Conservation (phyloP, 495 filamentous ascomycete genomes). For the Aspergillus indologenus region DNA sequence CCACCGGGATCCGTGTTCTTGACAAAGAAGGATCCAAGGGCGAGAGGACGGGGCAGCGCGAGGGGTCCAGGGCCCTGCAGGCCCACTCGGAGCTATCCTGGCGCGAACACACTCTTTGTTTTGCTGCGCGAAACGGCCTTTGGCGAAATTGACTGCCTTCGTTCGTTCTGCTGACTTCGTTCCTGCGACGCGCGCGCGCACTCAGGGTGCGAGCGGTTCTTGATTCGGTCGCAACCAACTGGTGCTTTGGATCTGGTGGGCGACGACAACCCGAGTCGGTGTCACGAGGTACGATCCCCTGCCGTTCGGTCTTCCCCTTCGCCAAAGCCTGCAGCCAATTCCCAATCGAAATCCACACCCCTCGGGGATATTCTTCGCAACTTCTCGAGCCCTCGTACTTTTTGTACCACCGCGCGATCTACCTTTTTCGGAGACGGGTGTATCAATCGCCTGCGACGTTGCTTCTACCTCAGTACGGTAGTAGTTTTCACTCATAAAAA, state of each 20-base stretch:
- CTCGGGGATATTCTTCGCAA: conserved; percentile 4
- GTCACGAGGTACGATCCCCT: conserved; percentile 7
- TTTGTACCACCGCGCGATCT: conserved; percentile 1
- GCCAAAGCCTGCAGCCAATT: conserved; percentile 3
- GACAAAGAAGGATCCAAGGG: conserved; percentile 17
- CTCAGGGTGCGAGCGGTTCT: neutral
- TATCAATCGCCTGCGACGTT: neutral
- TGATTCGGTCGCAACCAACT: neutral
- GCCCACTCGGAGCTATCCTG: conserved; percentile 14
- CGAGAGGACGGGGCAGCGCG: conserved; percentile 6
- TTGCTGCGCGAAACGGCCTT: neutral
- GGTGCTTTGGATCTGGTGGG: neutral
- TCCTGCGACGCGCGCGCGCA: neutral
- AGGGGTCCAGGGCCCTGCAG: conserved; percentile 12
- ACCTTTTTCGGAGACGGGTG: neutral
- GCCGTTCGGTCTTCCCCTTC: neutral
- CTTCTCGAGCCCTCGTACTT: neutral
- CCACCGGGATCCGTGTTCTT: conserved; percentile 18
- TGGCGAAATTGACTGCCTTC: neutral
- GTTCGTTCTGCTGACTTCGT: neutral
- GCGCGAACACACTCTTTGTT: conserved; percentile 8
- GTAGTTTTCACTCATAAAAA: neutral
- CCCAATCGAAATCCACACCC: neutral
- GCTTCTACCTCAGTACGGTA: neutral
- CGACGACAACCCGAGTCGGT: conserved; percentile 3